These are phyloP conservation scores for Trichosporon sp. DNA, from an alignment of 1,284 basidiomycete species.

Conservation along the genomic window DNA sequence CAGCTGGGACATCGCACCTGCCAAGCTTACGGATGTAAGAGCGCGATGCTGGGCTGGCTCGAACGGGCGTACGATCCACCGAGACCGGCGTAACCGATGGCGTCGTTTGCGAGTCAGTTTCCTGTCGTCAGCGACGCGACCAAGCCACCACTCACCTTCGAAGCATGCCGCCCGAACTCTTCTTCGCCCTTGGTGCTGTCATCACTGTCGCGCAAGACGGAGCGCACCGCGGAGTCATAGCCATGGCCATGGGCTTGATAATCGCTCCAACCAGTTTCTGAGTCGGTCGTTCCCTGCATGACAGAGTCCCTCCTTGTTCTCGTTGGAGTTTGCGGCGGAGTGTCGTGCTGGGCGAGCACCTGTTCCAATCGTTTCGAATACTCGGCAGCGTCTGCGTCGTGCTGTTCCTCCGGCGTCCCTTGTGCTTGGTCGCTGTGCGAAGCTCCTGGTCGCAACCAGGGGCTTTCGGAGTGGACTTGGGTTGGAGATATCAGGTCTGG, in stretches of 20 bases:
- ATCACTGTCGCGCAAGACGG: conserved; percentile 22
- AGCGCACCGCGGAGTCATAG: conserved; percentile 22
- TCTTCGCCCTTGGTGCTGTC: conserved; percentile 18
- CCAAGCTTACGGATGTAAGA: conserved; percentile 27
- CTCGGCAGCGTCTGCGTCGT: conserved; percentile 14
- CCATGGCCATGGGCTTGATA: conserved; percentile 16
- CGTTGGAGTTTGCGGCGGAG: conserved; percentile 10
- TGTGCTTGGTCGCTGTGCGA: background rate
- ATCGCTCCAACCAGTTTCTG: conserved; percentile 24
- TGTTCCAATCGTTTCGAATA: conserved; percentile 22
- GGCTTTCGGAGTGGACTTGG: background rate
- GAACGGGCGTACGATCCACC: background rate
- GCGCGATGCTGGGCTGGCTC: conserved; percentile 13
- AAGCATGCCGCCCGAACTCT: conserved; percentile 28
- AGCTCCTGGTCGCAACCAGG: conserved; percentile 6
- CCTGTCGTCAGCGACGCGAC: background rate
- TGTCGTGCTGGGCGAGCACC: conserved; percentile 14
- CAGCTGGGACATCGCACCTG: conserved; percentile 41
- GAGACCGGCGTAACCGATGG: background rate
- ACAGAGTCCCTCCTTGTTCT: background rate
- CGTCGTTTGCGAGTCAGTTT: background rate
- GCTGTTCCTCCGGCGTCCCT: conserved; percentile 7
- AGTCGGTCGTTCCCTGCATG: conserved; percentile 1
- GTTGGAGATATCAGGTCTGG: conserved; percentile 4
- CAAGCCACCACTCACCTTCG: background rate